These are phyloP conservation scores for Neurospora cerealis DNA, from an alignment of 495 filamentous ascomycete genomes.

Conservation along the genomic window DNA sequence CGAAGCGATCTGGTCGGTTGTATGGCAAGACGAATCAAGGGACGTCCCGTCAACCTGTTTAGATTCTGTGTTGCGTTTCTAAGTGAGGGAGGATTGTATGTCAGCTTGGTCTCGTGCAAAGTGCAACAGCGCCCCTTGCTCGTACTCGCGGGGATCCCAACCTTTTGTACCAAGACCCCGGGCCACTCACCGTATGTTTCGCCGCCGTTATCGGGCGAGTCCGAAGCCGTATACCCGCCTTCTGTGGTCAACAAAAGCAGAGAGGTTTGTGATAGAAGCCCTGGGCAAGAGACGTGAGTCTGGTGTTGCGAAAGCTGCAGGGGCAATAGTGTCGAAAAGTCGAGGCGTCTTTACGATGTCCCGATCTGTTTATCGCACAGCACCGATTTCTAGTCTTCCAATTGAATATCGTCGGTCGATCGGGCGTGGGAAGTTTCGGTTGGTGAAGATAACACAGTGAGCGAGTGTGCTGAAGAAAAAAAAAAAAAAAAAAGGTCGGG, in stretches of 20 bases:
- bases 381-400: neutral
- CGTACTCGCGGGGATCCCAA: neutral
- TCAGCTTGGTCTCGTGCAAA: neutral
- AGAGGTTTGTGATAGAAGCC: neutral
- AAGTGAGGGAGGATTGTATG: neutral
- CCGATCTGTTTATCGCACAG: neutral
- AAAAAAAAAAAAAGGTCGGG: neutral
- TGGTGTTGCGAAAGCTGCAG: neutral
- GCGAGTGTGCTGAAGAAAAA: neutral
- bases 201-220: neutral
- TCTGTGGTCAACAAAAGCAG: neutral
- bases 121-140: neutral
- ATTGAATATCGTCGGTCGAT: neutral
- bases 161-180: neutral
- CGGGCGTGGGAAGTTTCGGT: neutral
- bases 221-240: neutral
- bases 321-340: neutral
- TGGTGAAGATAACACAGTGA: neutral
- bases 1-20: neutral
- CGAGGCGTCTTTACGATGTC: neutral
- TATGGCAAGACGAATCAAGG: neutral
- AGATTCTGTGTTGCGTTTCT: neutral
- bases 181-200: neutral
- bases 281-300: neutral
- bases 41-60: neutral